phyloP scores from a whole-genome alignment of 768 basidiomycete species.

The Lactarius tabidus region DNA sequence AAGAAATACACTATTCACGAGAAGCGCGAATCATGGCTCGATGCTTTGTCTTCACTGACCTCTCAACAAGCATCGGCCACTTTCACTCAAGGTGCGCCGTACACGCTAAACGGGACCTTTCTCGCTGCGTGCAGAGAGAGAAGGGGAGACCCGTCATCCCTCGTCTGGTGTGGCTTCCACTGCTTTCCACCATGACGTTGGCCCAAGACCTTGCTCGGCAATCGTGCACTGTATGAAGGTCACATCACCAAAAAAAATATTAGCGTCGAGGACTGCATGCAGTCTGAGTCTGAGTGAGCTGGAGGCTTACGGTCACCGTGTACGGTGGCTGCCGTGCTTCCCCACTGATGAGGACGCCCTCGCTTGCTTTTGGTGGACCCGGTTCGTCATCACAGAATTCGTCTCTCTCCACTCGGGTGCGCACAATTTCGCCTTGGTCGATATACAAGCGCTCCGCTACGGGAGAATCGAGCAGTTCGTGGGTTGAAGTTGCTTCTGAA shows the following conservation, averaged over 20 bases:
- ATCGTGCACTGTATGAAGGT: slow-evolving; percentile 60
- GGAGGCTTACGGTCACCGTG: slow-evolving; percentile 56
- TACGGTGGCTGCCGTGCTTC: slow-evolving; percentile 59
- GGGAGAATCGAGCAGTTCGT: slow-evolving; percentile 68
- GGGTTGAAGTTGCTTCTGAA: slow-evolving; percentile 44
- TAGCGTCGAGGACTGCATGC: neutral
- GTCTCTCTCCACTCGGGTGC: slow-evolving; percentile 74
- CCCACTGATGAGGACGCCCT: slow-evolving; percentile 56
- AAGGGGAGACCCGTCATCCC: slow-evolving; percentile 28
- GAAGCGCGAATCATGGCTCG: too few relatives aligned
- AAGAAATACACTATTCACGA: too few relatives aligned
- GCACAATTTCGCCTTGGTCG: slow-evolving; percentile 69
- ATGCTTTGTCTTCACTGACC: too few relatives aligned
- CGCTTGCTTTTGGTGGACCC: slow-evolving; percentile 70
- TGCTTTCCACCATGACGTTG: slow-evolving; percentile 69
- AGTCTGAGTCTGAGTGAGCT: neutral
- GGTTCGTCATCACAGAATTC: slow-evolving; percentile 87
- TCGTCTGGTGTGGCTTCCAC: slow-evolving; percentile 41
- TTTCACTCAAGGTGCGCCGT: too few relatives aligned
- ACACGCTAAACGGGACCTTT: neutral
- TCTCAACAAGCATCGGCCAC: too few relatives aligned
- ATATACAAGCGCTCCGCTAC: slow-evolving; percentile 72
- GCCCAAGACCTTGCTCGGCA: slow-evolving; percentile 77
- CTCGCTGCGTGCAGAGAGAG: neutral
- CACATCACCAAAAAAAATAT: neutral